These are phyloP conservation scores for Acanthamoeba royreba DNA, from an alignment of 208 protist species.

Conservation along the genomic window DNA sequence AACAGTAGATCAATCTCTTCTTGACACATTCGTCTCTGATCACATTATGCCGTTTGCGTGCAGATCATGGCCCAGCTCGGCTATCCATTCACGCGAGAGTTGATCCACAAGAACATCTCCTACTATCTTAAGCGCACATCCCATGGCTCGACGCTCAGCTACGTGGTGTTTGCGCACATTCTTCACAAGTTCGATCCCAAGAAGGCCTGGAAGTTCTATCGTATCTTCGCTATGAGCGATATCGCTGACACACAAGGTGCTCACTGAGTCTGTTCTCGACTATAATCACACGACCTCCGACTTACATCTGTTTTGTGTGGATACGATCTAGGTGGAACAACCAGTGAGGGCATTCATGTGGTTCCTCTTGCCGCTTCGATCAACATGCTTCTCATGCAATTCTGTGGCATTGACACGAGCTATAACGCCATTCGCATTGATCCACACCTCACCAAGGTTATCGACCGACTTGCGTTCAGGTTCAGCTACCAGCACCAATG, in stretches of 20 bases:
- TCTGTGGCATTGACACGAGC: conserved; percentile 53
- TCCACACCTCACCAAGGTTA: not conserved
- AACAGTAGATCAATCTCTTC: not conserved
- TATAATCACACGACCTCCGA: too few species aligned
- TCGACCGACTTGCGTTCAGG: not conserved
- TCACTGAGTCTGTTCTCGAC: too few species aligned
- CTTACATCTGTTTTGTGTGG: not conserved
- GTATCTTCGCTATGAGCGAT: conserved; percentile 44
- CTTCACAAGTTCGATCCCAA: conserved; percentile 35
- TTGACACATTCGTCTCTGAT: too few species aligned
- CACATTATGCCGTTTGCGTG: too few species aligned
- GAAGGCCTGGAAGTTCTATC: conserved; percentile 55
- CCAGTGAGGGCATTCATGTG: conserved; percentile 56
- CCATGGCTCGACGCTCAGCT: conserved; percentile 52
- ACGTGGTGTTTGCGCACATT: conserved; percentile 59
- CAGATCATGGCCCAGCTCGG: conserved; percentile 25
- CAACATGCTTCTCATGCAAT: conserved; percentile 48
- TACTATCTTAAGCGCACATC: conserved; percentile 46
- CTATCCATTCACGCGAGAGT: conserved; percentile 34
- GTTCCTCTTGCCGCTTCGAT: conserved; percentile 55
- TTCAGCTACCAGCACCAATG: conserved; percentile 26
- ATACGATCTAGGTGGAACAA: conserved; percentile 22
- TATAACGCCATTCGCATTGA: conserved; percentile 16
- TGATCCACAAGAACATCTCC: conserved; percentile 52
- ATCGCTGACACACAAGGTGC: conserved; percentile 52